These are phyloP conservation scores for Penicillium hordei DNA, from an alignment of 2,329 filamentous ascomycete genomes.

Conservation along the genomic window DNA sequence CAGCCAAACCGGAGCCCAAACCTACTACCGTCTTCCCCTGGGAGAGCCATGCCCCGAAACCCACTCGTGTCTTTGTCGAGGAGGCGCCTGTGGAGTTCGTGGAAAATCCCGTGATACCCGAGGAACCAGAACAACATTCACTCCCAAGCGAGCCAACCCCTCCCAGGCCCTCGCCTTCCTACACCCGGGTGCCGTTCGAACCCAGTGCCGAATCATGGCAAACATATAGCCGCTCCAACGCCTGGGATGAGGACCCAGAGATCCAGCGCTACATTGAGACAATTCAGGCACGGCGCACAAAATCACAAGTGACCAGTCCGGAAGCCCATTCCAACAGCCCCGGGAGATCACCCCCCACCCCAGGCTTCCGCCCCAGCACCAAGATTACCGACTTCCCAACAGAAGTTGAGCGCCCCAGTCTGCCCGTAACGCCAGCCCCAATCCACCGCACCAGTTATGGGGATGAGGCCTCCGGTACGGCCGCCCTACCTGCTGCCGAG, in stretches of 20 bases:
- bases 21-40: constrained; percentile 82
- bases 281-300: constrained; percentile 65
- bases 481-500: constrained; percentile 68
- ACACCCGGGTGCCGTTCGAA: constrained; percentile 13
- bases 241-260: constrained; percentile 88
- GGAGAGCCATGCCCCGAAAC: constrained; percentile 67
- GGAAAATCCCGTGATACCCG: neutral
- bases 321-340: constrained; percentile 12
- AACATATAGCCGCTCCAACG: constrained; percentile 73
- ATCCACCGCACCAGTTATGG: constrained; percentile 62
- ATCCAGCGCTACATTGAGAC: constrained; percentile 85
- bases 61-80: constrained; percentile 52
- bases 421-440: constrained; percentile 87
- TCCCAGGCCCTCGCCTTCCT: constrained; percentile 1
- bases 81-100: neutral
- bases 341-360: constrained; percentile 11
- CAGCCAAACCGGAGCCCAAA: constrained; percentile 58
- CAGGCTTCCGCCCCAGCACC: constrained; percentile 53
- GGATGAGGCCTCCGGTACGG: constrained; percentile 14
- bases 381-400: constrained; percentile 85
- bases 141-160: neutral
- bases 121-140: neutral
- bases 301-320: constrained; percentile 39
- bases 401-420: constrained; percentile 76
- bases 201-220: constrained; percentile 62